Evolutionary conservation across 129 eudicot species (phyloP).

Genomic region (Helianthus tuberosus): DNA sequence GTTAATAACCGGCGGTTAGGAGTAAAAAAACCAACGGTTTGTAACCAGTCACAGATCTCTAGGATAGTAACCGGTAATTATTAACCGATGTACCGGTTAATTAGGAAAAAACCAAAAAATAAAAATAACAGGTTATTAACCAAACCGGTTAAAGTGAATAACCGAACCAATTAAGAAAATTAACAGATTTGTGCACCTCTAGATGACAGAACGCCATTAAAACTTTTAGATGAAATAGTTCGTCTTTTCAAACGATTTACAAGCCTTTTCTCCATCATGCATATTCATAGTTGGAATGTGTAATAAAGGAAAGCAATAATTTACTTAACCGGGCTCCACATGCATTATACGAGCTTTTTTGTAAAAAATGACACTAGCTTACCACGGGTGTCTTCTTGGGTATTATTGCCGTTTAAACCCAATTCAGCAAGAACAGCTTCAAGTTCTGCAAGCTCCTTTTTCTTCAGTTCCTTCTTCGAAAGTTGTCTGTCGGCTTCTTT

Average conservation of each 20-base stretch:
- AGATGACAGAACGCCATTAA: neutral
- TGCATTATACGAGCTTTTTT: neutral
- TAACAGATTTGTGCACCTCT: too few relatives aligned
- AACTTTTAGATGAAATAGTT: neutral
- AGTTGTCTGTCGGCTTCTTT: conserved; percentile 92
- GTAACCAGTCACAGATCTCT: too few relatives aligned
- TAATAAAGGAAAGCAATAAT: neutral
- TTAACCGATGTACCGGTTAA: too few relatives aligned
- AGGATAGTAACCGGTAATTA: too few relatives aligned
- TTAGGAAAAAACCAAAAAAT: too few relatives aligned
- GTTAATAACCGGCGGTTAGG: too few relatives aligned
- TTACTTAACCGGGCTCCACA: neutral
- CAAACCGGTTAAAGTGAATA: too few relatives aligned
- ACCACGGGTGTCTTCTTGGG: conserved; percentile 53
- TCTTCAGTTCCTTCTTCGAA: conserved; percentile 88
- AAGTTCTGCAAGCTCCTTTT: conserved; percentile 95
- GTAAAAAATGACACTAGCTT: conserved; percentile 6
- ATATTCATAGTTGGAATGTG: neutral
- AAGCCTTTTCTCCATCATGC: neutral
- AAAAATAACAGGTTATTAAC: too few relatives aligned
- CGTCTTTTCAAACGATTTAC: neutral
- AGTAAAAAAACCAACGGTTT: too few relatives aligned
- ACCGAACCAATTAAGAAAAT: too few relatives aligned
- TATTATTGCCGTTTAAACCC: conserved; percentile 47
- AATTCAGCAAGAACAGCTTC: conserved; percentile 88